Conservation (phyloP, 805 yeast species). For the Monosporozyma aerobia region DNA sequence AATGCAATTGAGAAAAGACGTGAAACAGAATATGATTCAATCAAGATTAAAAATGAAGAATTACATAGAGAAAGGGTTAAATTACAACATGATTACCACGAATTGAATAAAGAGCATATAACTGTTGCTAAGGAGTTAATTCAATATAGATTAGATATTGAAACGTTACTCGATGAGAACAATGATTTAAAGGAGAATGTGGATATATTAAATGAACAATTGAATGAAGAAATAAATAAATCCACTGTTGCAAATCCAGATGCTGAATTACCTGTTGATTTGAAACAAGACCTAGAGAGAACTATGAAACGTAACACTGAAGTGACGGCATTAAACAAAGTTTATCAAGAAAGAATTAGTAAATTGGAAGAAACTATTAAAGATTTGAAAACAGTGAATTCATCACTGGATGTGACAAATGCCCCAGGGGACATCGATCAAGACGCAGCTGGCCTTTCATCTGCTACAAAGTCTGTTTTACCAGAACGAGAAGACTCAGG, state of each 20-base stretch:
- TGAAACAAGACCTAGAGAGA: constrained; percentile 45
- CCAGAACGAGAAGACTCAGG: not conserved
- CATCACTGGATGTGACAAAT: not conserved
- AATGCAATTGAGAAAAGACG: constrained; percentile 57
- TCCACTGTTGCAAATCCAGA: constrained; percentile 28
- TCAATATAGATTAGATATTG: constrained; percentile 63
- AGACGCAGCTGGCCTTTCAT: not conserved
- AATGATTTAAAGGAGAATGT: constrained; percentile 45
- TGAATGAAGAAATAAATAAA: constrained; percentile 29
- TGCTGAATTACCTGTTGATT: constrained; percentile 31
- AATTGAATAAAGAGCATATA: constrained; percentile 73
- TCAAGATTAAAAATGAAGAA: constrained; percentile 59
- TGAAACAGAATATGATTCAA: constrained; percentile 51
- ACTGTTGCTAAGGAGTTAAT: constrained; percentile 83
- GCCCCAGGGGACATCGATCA: not conserved
- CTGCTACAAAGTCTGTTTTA: not conserved
- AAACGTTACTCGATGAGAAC: constrained; percentile 69
- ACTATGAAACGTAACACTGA: constrained; percentile 54
- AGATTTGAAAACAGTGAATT: constrained; percentile 27
- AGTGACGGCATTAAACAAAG: constrained; percentile 55
- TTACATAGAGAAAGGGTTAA: constrained; percentile 64
- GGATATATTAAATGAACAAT: constrained; percentile 35
- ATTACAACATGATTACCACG: constrained; percentile 59
- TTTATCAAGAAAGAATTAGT: constrained; percentile 44
- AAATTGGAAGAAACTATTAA: constrained; percentile 36